Conservation (phyloP, 2,329 filamentous ascomycete genomes). For the Biscogniauxia sp. region DNA sequence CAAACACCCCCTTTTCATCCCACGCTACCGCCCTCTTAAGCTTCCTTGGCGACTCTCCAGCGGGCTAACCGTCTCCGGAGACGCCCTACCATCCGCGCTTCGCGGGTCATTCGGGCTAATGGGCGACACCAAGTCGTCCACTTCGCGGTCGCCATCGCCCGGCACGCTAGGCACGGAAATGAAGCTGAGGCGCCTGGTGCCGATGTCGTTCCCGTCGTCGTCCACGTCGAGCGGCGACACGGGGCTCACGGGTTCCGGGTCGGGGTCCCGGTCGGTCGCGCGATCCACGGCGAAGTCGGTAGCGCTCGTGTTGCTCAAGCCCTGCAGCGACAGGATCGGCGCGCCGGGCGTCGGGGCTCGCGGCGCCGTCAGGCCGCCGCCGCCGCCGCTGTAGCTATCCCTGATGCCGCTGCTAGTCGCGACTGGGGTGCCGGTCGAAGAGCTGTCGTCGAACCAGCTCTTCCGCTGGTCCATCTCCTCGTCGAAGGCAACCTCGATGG, state of each 20-base stretch:
- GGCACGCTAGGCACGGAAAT: slow-evolving; percentile 13
- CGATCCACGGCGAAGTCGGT: background rate
- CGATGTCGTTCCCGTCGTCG: slow-evolving; percentile 6
- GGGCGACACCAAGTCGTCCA: slow-evolving; percentile 20
- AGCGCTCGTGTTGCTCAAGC: background rate
- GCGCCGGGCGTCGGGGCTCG: background rate
- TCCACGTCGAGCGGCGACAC: slow-evolving; percentile 21
- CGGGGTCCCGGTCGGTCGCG: background rate
- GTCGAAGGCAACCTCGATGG: slow-evolving; percentile 24
- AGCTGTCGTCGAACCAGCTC: slow-evolving; percentile 1
- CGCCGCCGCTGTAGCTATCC: no score
- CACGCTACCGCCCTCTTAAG: slow-evolving; percentile 6
- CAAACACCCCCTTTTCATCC: background rate
- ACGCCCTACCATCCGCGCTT: slow-evolving; percentile 5
- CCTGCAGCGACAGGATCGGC: background rate
- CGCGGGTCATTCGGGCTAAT: slow-evolving; percentile 10
- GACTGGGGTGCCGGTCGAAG: background rate
- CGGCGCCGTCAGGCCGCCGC: no score
- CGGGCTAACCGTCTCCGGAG: slow-evolving; percentile 21
- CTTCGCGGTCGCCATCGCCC: slow-evolving; percentile 1
- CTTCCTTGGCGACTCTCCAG: slow-evolving; percentile 20
- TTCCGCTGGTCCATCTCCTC: slow-evolving; percentile 9
- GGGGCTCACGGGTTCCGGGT: slow-evolving; percentile 7
- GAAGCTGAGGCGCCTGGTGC: slow-evolving; percentile 17
- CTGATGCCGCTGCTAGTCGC: background rate